Evolutionary conservation across 2,329 filamentous ascomycete species (phyloP).

Genomic region (Aspergillus sp.): DNA sequence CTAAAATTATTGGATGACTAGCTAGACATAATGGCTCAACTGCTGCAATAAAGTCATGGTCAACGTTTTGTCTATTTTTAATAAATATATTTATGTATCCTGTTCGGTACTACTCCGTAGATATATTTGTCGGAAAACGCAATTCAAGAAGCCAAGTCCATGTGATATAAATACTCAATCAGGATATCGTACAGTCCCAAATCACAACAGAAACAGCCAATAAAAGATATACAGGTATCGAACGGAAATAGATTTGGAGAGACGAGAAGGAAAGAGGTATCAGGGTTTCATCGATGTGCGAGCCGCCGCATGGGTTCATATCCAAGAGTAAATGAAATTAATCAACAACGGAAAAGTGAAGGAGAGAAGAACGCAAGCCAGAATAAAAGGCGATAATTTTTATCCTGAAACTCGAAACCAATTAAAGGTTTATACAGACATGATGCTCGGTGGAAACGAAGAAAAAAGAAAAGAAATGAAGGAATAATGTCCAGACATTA

Average conservation of each 20-base stretch:
- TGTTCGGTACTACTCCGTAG: not conserved
- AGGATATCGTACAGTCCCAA: conserved; percentile 12
- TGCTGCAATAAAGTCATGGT: not conserved
- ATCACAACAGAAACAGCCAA: conserved; percentile 10
- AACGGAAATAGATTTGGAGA: conserved; percentile 3
- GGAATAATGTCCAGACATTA: conserved; percentile 28
- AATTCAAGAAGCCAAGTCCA: not conserved
- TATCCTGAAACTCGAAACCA: not conserved
- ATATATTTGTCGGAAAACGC: not conserved
- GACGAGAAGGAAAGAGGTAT: conserved; percentile 11
- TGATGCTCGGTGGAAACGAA: not conserved
- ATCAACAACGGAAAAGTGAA: conserved; percentile 12
- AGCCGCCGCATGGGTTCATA: conserved; percentile 10
- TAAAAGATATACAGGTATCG: conserved; percentile 11
- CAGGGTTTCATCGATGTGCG: conserved; percentile 2
- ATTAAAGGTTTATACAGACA: conserved; percentile 20
- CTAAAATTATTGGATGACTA: not conserved
- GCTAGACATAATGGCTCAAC: too few relatives aligned
- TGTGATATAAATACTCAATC: not conserved
- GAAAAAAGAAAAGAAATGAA: conserved; percentile 7
- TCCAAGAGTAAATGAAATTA: conserved; percentile 10
- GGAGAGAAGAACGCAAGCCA: conserved; percentile 4
- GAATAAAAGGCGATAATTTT: not conserved
- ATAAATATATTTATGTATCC: not conserved
- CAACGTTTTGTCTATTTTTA: not conserved